Conservation (phyloP, 2,329 filamentous ascomycete species). For the Chaetomium globosum region DNA sequence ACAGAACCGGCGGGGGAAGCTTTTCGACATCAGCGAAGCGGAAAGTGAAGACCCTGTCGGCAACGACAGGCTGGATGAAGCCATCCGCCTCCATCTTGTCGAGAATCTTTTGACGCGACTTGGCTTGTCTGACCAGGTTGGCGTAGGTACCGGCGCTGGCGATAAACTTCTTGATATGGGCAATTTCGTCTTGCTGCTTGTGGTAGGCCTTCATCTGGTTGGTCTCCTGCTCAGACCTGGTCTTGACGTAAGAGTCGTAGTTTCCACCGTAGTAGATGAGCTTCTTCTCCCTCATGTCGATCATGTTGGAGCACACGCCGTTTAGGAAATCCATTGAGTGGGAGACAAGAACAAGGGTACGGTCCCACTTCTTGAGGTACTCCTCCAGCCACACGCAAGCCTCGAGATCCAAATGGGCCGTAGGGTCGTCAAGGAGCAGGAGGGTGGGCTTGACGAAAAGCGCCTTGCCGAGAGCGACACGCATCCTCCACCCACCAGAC, state of each 20-base stretch:
- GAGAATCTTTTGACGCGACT: constrained; percentile 98
- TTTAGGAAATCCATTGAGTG: constrained; percentile 99
- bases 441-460: constrained; percentile 98
- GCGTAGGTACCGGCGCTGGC: constrained; percentile 99
- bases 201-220: constrained; percentile 99
- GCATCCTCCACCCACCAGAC: constrained; percentile 99
- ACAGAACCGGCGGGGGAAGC: constrained; percentile 94
- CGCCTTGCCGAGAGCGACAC: constrained; percentile 94
- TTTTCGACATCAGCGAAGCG: constrained; percentile 98
- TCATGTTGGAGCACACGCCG: constrained; percentile 97
- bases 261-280: constrained; percentile 99
- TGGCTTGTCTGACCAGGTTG: constrained; percentile 98
- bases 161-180: constrained; percentile 99
- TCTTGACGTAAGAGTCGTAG: constrained; percentile 98
- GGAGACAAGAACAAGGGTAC: constrained; percentile 92
- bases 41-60: constrained; percentile 93
- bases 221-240: constrained; percentile 86
- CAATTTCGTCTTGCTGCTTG: constrained; percentile 99
- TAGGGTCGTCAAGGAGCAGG: constrained; percentile 95
- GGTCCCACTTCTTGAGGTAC: constrained; percentile 99
- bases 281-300: constrained; percentile 90
- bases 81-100: constrained; percentile 99
- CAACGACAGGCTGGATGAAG: constrained; percentile 87
- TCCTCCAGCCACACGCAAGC: constrained; percentile 99
- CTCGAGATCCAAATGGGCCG: constrained; percentile 98